Conservation (phyloP, 2,329 filamentous ascomycete species). For the Thielaviopsis punctulata region DNA sequence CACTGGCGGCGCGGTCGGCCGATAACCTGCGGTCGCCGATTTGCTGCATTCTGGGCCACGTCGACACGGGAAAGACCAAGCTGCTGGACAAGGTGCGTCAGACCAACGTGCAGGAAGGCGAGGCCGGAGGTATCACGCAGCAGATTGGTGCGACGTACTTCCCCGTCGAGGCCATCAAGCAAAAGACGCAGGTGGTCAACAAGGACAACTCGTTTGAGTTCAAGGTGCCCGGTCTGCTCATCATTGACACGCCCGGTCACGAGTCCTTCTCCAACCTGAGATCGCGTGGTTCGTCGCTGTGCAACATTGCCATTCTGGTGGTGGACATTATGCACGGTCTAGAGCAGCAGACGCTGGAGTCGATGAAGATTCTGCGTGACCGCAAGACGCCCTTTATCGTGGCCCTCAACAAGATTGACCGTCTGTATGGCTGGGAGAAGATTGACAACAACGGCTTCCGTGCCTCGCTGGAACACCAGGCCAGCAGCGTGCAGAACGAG, state of each 20-base stretch:
- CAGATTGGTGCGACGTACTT: constrained; percentile 99
- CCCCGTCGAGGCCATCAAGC: constrained; percentile 77
- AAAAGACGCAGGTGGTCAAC: constrained; percentile 91
- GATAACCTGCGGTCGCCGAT: constrained; percentile 94
- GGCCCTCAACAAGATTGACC: constrained; percentile 98
- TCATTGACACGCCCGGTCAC: constrained; percentile 98
- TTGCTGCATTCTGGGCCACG: constrained; percentile 98
- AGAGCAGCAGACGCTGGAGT: constrained; percentile 92
- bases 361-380: constrained; percentile 83
- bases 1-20: constrained; percentile 75
- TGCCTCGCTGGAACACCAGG: constrained; percentile 78
- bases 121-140: constrained; percentile 98
- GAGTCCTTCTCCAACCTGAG: constrained; percentile 98
- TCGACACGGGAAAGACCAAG: constrained; percentile 99
- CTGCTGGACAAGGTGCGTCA: constrained; percentile 95
- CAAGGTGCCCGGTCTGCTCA: constrained; percentile 88
- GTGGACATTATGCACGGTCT: constrained; percentile 99
- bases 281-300: constrained; percentile 91
- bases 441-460: constrained; percentile 97
- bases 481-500: constrained; percentile 83
- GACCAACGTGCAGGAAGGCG: constrained; percentile 96
- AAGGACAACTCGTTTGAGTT: constrained; percentile 79
- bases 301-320: constrained; percentile 97
- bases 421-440: constrained; percentile 97
- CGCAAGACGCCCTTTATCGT: constrained; percentile 96